Evolutionary conservation across 306 rosid species (phyloP).

Genomic region (Vigna radiata): DNA sequence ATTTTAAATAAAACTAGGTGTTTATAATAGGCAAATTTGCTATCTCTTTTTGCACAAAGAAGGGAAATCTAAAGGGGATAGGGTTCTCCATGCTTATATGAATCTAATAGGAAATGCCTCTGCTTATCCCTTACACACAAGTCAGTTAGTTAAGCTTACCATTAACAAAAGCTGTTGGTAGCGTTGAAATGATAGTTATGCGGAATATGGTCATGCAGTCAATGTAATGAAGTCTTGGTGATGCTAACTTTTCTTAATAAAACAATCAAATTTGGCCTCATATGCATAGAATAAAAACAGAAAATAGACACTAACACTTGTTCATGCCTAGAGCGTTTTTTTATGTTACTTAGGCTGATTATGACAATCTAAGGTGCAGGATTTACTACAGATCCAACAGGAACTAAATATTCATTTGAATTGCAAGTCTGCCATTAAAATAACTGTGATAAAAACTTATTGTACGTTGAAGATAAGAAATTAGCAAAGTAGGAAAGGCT

Average conservation of each 20-base stretch:
- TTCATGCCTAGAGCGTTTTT: background rate
- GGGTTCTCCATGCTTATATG: background rate
- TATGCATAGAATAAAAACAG: background rate
- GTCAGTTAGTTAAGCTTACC: background rate
- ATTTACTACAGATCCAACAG: background rate
- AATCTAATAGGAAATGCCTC: background rate
- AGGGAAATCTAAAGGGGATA: background rate
- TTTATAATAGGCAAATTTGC: background rate
- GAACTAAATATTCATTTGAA: slow-evolving; percentile 37
- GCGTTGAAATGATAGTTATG: background rate
- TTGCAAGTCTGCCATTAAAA: background rate
- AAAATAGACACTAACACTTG: background rate
- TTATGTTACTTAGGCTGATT: background rate
- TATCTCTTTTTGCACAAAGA: background rate
- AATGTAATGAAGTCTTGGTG: background rate
- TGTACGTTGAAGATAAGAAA: slow-evolving; percentile 8
- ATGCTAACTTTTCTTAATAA: background rate
- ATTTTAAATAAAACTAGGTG: background rate
- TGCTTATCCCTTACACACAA: background rate
- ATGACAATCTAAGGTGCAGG: background rate
- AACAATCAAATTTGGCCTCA: background rate
- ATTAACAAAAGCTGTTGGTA: background rate
- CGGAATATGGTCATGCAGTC: slow-evolving; percentile 24
- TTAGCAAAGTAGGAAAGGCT: slow-evolving; percentile 17
- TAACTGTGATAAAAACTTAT: slow-evolving; percentile 13